Evolutionary conservation across 768 basidiomycete species (phyloP), one percentile per base, ranked within the genome.

Genomic region (Podaxis sp.): DNA sequence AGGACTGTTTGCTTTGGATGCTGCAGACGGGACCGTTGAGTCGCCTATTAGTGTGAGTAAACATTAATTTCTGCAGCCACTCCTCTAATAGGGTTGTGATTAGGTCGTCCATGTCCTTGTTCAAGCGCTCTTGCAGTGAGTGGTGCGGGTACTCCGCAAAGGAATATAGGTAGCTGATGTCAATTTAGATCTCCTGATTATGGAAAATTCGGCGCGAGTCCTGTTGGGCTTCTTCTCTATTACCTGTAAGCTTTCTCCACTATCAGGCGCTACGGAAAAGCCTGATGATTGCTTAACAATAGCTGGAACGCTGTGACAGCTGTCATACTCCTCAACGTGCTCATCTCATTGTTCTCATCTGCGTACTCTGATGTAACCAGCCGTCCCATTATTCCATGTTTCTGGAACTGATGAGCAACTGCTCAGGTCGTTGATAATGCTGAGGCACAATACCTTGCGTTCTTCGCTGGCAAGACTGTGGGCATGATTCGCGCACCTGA

Each of bases 301-400:
- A 90, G 89, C 49, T 96, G 93, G 94, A 94, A 89, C 74, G 83
- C 93, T 58, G 82, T 87, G 22, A 89, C 92, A 2, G 90, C 86
- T 17, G 82, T 97, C 55, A 84, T 98, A 58, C 81, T 97, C 55
- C 84, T 97, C 72, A 98, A 98, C 71, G 87, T 98, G 70, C 81
- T 98, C 69, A 94, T 98, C 67, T 97, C 95, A n/a, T 77, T 98
- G 67, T 97, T 97, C 72, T 88, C 94, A 17, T 93, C 94, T 55
- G 94, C 94, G 0, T 96, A 96, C 69, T 85, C 88, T 11, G 94
- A 95, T 68, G 93, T 92, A 59, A 72, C 82, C 22, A 76, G n/a
- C 25, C 5, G 49, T 2, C 27, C 12, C 22, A 6, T 49, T 47
- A 55, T 37, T 29, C 40, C 13, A 6, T 19, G n/a, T 53, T 5